phyloP scores from a whole-genome alignment of 1,139 yeast genomes.

The Nakaseomyces bracarensis region DNA sequence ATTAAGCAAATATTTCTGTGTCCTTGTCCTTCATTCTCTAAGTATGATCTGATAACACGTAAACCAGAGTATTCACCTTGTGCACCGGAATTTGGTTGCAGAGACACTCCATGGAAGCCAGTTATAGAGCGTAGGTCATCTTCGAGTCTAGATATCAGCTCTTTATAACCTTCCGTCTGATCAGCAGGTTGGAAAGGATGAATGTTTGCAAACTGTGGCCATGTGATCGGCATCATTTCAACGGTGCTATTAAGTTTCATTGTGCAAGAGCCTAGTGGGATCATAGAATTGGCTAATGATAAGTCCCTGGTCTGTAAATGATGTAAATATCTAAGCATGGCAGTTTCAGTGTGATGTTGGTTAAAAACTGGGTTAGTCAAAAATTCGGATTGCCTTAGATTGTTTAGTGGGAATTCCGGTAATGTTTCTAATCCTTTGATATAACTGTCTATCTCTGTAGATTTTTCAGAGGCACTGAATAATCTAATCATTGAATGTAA shows the following conservation, averaged over 20 bases:
- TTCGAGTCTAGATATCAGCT: constrained; percentile 68
- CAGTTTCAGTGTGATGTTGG: constrained; percentile 85
- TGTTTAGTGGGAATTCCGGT: constrained; percentile 42
- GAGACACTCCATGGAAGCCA: constrained; percentile 86
- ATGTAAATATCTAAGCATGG: constrained; percentile 85
- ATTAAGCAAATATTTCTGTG: constrained; percentile 78
- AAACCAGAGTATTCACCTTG: constrained; percentile 97
- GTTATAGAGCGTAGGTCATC: constrained; percentile 84
- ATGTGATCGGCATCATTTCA: constrained; percentile 87
- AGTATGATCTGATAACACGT: constrained; percentile 74
- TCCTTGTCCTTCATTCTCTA: constrained; percentile 61
- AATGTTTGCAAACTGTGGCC: constrained; percentile 82
- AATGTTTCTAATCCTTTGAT: constrained; percentile 19
- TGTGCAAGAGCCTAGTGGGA: constrained; percentile 94
- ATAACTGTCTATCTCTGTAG: constrained; percentile 8
- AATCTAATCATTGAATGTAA: constrained; percentile 48
- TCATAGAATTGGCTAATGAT: constrained; percentile 93
- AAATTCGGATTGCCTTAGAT: constrained; percentile 54
- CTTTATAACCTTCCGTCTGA: constrained; percentile 79
- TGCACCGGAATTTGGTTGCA: constrained; percentile 97
- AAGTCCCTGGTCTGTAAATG: constrained; percentile 80
- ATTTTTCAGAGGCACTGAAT: constrained; percentile 39
- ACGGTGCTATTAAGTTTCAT: constrained; percentile 95
- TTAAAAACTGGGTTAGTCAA: constrained; percentile 75
- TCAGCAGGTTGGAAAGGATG: constrained; percentile 90